These are phyloP conservation scores for Boletus vermiculosoides DNA, from an alignment of 768 basidiomycete genomes.

Conservation along the genomic window DNA sequence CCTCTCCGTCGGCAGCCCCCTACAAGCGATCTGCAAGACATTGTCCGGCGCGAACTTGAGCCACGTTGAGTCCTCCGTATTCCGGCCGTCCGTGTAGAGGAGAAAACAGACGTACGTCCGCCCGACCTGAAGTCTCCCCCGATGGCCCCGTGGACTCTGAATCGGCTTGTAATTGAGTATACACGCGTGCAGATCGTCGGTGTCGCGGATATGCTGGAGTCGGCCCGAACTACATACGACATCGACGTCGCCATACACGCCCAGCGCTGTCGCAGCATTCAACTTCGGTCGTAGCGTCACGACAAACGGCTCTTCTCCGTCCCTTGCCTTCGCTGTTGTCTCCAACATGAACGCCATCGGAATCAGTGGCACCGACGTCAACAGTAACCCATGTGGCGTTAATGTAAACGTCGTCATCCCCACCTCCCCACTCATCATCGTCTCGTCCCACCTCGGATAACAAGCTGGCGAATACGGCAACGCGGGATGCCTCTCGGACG, in stretches of 20 bases:
- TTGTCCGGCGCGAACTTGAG: slow-evolving; percentile 28
- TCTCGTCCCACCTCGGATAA: slow-evolving; percentile 21
- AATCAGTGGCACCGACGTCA: slow-evolving; percentile 24
- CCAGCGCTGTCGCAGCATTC: background rate
- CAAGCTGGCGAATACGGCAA: slow-evolving; percentile 22
- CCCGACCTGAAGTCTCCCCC: slow-evolving; percentile 18
- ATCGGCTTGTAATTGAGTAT: slow-evolving; percentile 23
- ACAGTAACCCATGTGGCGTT: slow-evolving; percentile 12
- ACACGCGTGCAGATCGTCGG: slow-evolving; percentile 20
- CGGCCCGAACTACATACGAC: slow-evolving; percentile 18
- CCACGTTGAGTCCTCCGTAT: slow-evolving; percentile 15
- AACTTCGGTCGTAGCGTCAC: slow-evolving; percentile 14
- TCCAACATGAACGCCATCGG: slow-evolving; percentile 13
- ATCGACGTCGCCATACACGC: slow-evolving; percentile 12
- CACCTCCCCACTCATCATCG: slow-evolving; percentile 1
- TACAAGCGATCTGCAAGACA: slow-evolving; percentile 17
- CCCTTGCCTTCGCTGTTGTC: background rate
- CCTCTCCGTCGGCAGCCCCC: background rate
- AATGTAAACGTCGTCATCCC: slow-evolving; percentile 19
- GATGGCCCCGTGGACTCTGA: background rate
- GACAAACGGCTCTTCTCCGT: background rate
- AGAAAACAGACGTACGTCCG: slow-evolving; percentile 25
- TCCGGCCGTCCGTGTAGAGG: slow-evolving; percentile 8
- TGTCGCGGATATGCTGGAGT: slow-evolving; percentile 10
- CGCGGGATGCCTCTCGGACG: slow-evolving; percentile 17